These are phyloP conservation scores for Debaryomyces udenii DNA, from an alignment of 1,139 yeast genomes.

Conservation along the genomic window DNA sequence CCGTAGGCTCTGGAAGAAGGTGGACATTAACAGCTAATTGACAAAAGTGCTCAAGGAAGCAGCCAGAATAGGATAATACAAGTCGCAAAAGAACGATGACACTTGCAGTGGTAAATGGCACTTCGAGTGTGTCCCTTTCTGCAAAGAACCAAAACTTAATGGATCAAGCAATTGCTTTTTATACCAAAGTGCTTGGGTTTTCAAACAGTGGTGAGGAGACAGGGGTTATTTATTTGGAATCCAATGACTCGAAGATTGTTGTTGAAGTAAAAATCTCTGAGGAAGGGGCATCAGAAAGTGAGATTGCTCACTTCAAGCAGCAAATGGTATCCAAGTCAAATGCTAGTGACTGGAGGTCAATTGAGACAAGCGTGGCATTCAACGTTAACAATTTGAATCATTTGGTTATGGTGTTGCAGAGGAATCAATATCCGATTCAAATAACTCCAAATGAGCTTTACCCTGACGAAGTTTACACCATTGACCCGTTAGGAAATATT, in stretches of 20 bases:
- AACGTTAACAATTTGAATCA: conserved; percentile 36
- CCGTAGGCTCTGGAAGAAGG: conserved; percentile 1
- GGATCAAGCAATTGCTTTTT: conserved; percentile 47
- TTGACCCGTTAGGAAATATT: conserved; percentile 69
- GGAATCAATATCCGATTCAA: conserved; percentile 32
- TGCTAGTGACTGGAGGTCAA: conserved; percentile 54
- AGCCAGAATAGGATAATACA: too few species aligned
- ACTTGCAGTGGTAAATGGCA: conserved; percentile 53
- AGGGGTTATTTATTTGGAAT: conserved; percentile 32
- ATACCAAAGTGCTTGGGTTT: conserved; percentile 49
- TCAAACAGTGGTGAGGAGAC: conserved; percentile 28
- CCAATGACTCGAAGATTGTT: conserved; percentile 33
- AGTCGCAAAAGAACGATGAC: conserved; percentile 18
- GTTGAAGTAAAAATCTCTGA: conserved; percentile 31
- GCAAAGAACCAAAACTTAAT: conserved; percentile 43
- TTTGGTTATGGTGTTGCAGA: conserved; percentile 36
- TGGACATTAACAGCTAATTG: too few species aligned
- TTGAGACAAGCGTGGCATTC: conserved; percentile 45
- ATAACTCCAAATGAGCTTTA: conserved; percentile 62
- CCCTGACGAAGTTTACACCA: conserved; percentile 67
- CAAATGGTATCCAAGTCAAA: conserved; percentile 29
- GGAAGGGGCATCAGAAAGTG: conserved; percentile 30
- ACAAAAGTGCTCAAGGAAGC: too few species aligned
- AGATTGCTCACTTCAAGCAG: conserved; percentile 27
- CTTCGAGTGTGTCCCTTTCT: conserved; percentile 46